phyloP scores from a whole-genome alignment of 1,284 basidiomycete genomes.

The Boletus calvinii region DNA sequence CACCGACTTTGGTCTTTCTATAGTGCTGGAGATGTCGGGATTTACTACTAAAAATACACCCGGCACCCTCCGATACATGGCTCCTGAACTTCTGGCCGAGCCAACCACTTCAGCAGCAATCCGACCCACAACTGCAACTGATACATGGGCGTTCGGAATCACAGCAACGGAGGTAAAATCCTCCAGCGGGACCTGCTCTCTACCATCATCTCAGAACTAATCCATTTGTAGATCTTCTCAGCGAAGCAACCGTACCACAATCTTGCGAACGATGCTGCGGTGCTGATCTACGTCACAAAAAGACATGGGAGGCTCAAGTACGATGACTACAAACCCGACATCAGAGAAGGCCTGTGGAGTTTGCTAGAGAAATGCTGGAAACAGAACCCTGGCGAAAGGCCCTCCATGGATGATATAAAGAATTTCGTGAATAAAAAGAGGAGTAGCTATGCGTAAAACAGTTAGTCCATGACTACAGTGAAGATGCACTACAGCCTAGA shows the following conservation, averaged over 20 bases:
- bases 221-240: slow-evolving; percentile 24
- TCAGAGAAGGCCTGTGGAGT: slow-evolving; percentile 21
- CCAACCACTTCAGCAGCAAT: slow-evolving; percentile 7
- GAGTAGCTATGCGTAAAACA: slow-evolving; percentile 11
- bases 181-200: neutral
- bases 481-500: slow-evolving; percentile 37
- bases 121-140: slow-evolving; percentile 23
- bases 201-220: neutral
- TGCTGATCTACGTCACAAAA: slow-evolving; percentile 22
- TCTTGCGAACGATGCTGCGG: slow-evolving; percentile 12
- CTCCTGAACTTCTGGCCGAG: slow-evolving; percentile 24
- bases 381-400: slow-evolving; percentile 11
- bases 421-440: slow-evolving; percentile 21
- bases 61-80: slow-evolving; percentile 34
- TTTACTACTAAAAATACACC: slow-evolving; percentile 29
- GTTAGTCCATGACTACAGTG: neutral
- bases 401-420: slow-evolving; percentile 13
- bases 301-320: slow-evolving; percentile 16
- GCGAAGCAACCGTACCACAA: slow-evolving; percentile 21
- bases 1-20: slow-evolving; percentile 35
- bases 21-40: slow-evolving; percentile 29
- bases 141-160: slow-evolving; percentile 32
- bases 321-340: slow-evolving; percentile 22
- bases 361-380: slow-evolving; percentile 25
- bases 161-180: slow-evolving; percentile 28